Conservation (phyloP, 768 basidiomycete genomes). For the Crassisporium funariophilum region DNA sequence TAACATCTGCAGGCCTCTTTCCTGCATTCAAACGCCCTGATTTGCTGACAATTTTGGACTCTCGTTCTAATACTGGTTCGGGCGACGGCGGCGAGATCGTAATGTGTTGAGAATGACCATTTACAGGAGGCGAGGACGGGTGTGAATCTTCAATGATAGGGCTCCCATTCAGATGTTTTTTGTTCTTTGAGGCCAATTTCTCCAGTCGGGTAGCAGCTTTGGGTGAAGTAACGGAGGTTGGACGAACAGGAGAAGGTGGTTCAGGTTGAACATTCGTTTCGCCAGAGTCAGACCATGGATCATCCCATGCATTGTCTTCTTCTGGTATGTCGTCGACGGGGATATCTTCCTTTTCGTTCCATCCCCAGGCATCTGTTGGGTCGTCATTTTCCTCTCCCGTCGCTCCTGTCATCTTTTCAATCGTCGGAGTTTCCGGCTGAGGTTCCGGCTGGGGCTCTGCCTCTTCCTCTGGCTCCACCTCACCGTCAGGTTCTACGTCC, state of each 20-base stretch:
- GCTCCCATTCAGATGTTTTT: constrained; percentile 42
- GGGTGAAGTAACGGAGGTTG: constrained; percentile 32
- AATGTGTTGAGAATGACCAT: constrained; percentile 9
- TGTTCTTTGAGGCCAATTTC: constrained; percentile 52
- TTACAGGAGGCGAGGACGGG: constrained; percentile 20
- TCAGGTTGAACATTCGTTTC: constrained; percentile 25
- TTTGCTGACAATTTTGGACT: constrained; percentile 5
- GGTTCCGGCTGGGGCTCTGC: constrained; percentile 15
- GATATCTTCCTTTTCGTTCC: constrained; percentile 58
- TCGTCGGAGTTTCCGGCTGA: constrained; percentile 5
- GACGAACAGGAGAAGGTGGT: constrained; percentile 31
- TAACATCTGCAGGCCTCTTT: constrained; percentile 22
- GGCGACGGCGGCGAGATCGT: constrained; percentile 16
- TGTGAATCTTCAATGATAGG: constrained; percentile 22
- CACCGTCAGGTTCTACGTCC: constrained; percentile 40
- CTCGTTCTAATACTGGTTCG: constrained; percentile 5
- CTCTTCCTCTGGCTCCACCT: constrained; percentile 24
- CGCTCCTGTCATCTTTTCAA: constrained; percentile 5
- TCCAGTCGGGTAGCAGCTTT: constrained; percentile 62
- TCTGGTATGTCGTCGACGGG: constrained; percentile 28
- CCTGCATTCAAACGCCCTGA: constrained; percentile 16
- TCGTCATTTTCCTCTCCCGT: constrained; percentile 38
- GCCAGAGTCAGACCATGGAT: constrained; percentile 64
- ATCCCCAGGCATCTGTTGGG: constrained; percentile 73
- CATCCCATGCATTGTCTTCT: constrained; percentile 60